A percentile compares a stretch with the other conserved stretches of the same genome.
Conservation (phyloP, 371 early-diverging fungal species). For the Vairimorpha ceranae region DNA sequence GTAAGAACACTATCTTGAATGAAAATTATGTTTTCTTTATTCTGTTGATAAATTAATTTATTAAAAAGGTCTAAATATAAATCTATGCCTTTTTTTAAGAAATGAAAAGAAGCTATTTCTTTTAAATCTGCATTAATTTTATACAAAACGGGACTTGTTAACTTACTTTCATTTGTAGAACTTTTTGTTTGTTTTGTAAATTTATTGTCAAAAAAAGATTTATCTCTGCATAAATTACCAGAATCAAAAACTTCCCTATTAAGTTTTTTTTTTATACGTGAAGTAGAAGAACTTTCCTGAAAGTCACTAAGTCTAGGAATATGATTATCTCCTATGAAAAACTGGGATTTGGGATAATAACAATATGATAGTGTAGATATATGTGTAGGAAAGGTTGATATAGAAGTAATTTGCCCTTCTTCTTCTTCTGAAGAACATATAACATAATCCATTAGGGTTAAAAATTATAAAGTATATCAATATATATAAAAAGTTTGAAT, state of each 20-base stretch:
- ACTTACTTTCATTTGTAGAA: neutral
- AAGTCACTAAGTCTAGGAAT: constrained; percentile 43
- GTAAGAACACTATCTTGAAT: constrained; percentile 4
- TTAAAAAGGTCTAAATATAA: neutral
- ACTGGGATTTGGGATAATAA: constrained; percentile 24
- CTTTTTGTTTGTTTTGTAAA: constrained; percentile 3
- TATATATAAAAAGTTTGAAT: too few species aligned
- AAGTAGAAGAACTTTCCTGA: neutral
- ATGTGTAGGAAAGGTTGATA: constrained; percentile 24
- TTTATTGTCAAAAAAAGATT: constrained; percentile 42
- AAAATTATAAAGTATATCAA: neutral
- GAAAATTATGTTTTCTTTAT: neutral
- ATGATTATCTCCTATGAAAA: constrained; percentile 43
- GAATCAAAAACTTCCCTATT: constrained; percentile 37
- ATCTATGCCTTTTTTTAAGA: neutral
- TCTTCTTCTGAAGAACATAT: constrained; percentile 38
- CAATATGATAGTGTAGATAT: constrained; percentile 31
- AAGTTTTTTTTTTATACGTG: constrained; percentile 44
- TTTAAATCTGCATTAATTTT: neutral
- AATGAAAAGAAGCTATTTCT: neutral
- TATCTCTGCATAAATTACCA: constrained; percentile 24
- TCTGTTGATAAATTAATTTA: constrained; percentile 1
- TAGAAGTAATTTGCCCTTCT: constrained; percentile 45
- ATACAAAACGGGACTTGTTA: neutral
- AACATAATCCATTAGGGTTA: constrained; percentile 35